A percentile compares a stretch with the other conserved stretches of the same genome.
Evolutionary conservation across 2,329 filamentous ascomycete species (phyloP).

Genomic region (Ophiostoma ips): DNA sequence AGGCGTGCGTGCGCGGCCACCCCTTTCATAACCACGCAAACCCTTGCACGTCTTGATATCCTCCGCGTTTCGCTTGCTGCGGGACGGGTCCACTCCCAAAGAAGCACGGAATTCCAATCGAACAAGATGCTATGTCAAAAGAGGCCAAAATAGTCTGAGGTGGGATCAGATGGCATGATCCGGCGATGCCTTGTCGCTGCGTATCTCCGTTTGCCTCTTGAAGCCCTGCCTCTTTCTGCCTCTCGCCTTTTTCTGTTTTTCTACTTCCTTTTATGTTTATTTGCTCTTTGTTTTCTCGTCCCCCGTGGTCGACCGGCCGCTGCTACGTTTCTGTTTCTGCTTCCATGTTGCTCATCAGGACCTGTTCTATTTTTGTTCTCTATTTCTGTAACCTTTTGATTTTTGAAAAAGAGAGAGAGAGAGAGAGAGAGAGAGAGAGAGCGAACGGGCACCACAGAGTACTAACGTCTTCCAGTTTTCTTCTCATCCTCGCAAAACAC

Average conservation of each 20-base stretch:
- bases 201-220: not conserved
- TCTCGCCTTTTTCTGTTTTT: no score
- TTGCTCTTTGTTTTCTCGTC: not conserved
- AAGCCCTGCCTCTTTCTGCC: not conserved
- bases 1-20: slow-evolving; percentile 8
- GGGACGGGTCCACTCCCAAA: slow-evolving; percentile 9
- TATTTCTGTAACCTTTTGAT: not conserved
- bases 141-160: not conserved
- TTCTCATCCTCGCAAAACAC: not conserved
- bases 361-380: not conserved
- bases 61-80: slow-evolving; percentile 14
- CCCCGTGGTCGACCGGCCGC: no score
- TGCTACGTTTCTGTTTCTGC: no score
- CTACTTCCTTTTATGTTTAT: not conserved
- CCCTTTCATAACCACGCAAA: slow-evolving; percentile 5
- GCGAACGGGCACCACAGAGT: no score
- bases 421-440: no score
- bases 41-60: slow-evolving; percentile 10
- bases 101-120: not conserved
- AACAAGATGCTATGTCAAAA: not conserved
- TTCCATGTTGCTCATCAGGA: no score
- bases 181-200: not conserved
- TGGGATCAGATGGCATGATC: not conserved
- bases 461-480: not conserved
- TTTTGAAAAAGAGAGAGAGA: no score